Percentiles rank a stretch among this genome's conserved stretches.
Conservation (phyloP, 2,329 filamentous ascomycete genomes). For the Ophiostoma pallidulum region DNA sequence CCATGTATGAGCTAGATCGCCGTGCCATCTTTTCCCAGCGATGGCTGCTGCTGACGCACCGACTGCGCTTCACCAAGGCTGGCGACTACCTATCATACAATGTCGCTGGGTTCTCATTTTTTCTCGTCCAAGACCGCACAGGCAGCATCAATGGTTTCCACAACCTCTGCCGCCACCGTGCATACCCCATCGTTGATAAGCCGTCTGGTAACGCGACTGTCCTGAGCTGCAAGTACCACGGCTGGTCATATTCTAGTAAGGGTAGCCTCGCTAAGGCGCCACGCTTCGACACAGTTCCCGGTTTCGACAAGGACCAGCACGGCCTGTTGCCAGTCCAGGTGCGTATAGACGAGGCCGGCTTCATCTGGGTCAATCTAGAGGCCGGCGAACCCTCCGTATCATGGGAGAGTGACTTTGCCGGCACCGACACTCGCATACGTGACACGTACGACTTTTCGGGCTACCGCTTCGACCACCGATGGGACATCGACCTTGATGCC, state of each 20-base stretch:
- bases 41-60: slow-evolving; percentile 30
- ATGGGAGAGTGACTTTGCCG: slow-evolving; percentile 31
- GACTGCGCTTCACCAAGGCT: slow-evolving; percentile 24
- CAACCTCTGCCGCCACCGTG: slow-evolving; percentile 36
- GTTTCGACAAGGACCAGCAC: slow-evolving; percentile 32
- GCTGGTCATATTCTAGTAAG: slow-evolving; percentile 35
- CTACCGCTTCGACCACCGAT: slow-evolving; percentile 18
- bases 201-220: slow-evolving; percentile 28
- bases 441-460: slow-evolving; percentile 19
- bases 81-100: slow-evolving; percentile 29
- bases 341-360: slow-evolving; percentile 25
- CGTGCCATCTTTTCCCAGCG: slow-evolving; percentile 33
- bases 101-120: slow-evolving; percentile 29
- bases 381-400: slow-evolving; percentile 27
- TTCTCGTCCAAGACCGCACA: slow-evolving; percentile 27
- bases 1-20: slow-evolving; percentile 35
- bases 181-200: slow-evolving; percentile 31
- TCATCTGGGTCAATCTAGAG: slow-evolving; percentile 27
- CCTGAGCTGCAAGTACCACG: slow-evolving; percentile 35
- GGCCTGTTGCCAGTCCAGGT: slow-evolving; percentile 38
- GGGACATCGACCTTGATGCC: slow-evolving; percentile 26
- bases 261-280: slow-evolving; percentile 35
- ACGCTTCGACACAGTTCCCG: slow-evolving; percentile 28
- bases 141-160: slow-evolving; percentile 32
- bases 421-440: slow-evolving; percentile 1